Percentiles rank a stretch among this genome's conserved stretches.
Conservation (phyloP, 768 basidiomycete genomes). For the Podaxis mareebaensis region DNA sequence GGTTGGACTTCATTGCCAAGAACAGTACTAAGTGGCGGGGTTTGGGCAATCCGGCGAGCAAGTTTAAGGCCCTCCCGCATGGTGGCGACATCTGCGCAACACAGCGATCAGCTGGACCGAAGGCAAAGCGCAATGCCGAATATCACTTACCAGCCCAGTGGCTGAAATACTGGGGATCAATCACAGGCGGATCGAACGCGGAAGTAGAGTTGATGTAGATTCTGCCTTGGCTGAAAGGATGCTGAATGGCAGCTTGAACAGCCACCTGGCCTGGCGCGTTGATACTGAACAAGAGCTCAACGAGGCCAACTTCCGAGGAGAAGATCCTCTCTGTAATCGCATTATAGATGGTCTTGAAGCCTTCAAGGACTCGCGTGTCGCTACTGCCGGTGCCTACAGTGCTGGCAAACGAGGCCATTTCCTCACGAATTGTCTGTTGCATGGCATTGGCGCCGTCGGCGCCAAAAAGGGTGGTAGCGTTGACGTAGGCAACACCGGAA, state of each 20-base stretch:
- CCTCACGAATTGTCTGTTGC: conserved; percentile 11
- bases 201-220: conserved; percentile 60
- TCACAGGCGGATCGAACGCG: conserved; percentile 58
- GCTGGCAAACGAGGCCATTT: conserved; percentile 14
- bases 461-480: conserved; percentile 49
- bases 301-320: conserved; percentile 43
- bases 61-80: conserved; percentile 64
- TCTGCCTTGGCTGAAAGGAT: conserved; percentile 63
- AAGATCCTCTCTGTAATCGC: conserved; percentile 40
- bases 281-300: conserved; percentile 55
- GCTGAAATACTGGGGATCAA: conserved; percentile 68
- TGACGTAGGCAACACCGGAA: conserved; percentile 63
- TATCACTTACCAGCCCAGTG: conserved; percentile 45
- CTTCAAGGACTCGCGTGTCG: conserved; percentile 45
- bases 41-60: conserved; percentile 53
- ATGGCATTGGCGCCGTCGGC: conserved; percentile 21
- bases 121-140: neutral
- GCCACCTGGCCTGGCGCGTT: conserved; percentile 40
- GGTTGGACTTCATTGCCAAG: conserved; percentile 30
- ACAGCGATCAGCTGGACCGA: neutral
- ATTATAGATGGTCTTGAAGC: conserved; percentile 58
- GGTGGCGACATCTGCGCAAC: conserved; percentile 38
- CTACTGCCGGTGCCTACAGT: conserved; percentile 27
- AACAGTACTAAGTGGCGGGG: conserved; percentile 47
- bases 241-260: conserved; percentile 68